Evolutionary conservation across 108 stramenopile species (phyloP), one percentile per base, ranked within the genome.

Genomic region (Nitzschia inconspicua): DNA sequence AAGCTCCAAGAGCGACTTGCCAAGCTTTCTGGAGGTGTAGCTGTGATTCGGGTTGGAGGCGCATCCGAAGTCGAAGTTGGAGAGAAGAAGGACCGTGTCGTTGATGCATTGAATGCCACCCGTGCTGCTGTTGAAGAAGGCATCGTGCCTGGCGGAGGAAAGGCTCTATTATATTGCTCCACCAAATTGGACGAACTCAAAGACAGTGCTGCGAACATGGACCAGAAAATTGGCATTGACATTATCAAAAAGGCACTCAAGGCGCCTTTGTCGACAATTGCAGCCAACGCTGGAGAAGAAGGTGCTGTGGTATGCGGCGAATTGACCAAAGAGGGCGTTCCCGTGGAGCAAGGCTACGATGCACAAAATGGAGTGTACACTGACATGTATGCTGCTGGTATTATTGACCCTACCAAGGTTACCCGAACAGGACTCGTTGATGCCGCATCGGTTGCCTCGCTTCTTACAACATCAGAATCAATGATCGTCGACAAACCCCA

Each of bases 371-470:
- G 85, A 46, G 68, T 83, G 5, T 99, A 96, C 75, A 78, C 79
- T 65, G 78, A 99, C 69, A 91, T 99, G 96, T 81, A 94, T 60
- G 76, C 78, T 18, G 89, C 86, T 49, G 99, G 99, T 48, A 98
- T 99, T 65, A 99, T 99, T 75, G 99, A 99, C 76, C 99, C 99
- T 10, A 96, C 95, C 30, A 98, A 98, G 85, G 99, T 99, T n/a
- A 96, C 96, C 19, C 88, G 96, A 63, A 98, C 99, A 18, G 99
- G 96, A 23, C 76, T 99, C 56, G 79, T 97, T 36, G 99, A 99
- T 75, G 98, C 99, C 36, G 88, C 96, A 39, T 95, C 93, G 53
- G 98, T 99, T 3, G 95, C 97, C 3, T 94, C 93, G 25, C 79
- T 99, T 41, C 78, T 99, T 40, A 97, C 96, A 50, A 99, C 99